Base-by-base conservation (phyloP, 208 protist genomes). In the Trypanosomatidae sp. region DNA sequence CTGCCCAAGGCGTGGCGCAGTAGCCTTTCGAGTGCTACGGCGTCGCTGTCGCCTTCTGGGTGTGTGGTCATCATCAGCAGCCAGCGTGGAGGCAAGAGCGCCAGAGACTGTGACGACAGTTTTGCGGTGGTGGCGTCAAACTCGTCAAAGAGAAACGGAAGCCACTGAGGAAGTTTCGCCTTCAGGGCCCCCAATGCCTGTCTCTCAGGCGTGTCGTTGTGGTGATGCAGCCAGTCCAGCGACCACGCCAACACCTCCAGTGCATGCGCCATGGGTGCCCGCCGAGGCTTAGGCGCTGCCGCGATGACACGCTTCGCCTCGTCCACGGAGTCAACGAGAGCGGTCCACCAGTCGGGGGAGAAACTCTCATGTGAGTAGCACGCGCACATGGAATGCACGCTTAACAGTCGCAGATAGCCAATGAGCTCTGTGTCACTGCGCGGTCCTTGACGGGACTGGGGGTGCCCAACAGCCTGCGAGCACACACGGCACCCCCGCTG, bases 191-290 rank as follows among this genome's bases (percentile, higher is more conserved):
- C 0, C 10, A 76, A 47, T 10, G 59, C 30, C 39, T 43, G 49
- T 12, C 39, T 52, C 3, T 56, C 69, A 1, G 8, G 41, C 2
- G 4, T 46, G 46, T 47, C 53, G 3, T 19, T 49, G 22, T 47
- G 33, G 33, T 52, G 46, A 60, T 80, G 72, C 15, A 71, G 28
- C 64, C 56, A 73, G 50, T 81, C 76, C 30, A 81, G 22, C 30
- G 76, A 59, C 76, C 70, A 76, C 12, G 76, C 66, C 43, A 81
- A 13, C 33, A 76, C 17, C 65, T 75, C 76, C 30, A 73, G 41
- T 12, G 58, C 71, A 50, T 64, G 70, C 60, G 75, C 75, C 8
- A 69, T 49, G 15, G 52, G 50, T 30, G 49, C 25, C 50, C 75
- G 62, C 47, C 49, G 39, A n/a, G 75, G 66, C 55, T 80, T 80